phyloP scores from a whole-genome alignment of 169 alveolate species.

The Eimeria nieschulzi region DNA sequence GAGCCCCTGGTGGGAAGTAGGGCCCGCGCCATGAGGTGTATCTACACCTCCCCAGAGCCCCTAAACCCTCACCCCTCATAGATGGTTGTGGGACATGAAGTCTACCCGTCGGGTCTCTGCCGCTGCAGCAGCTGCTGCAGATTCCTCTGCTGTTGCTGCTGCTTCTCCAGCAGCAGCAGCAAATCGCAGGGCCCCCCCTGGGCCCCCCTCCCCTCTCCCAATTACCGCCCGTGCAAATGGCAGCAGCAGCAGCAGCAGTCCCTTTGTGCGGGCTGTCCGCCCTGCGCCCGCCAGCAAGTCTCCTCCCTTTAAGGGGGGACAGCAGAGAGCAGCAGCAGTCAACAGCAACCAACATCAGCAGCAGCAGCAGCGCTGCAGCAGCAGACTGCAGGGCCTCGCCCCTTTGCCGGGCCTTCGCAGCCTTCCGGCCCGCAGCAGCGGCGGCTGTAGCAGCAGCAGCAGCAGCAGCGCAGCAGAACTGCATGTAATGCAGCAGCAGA shows the following conservation, averaged over 20 bases:
- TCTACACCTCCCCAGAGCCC: background rate
- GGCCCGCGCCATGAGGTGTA: no score
- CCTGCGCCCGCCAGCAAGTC: constrained; percentile 56
- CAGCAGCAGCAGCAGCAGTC: constrained; percentile 46
- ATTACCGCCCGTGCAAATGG: background rate
- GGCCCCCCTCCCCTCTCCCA: background rate
- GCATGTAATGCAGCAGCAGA: constrained; percentile 4
- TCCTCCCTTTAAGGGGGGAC: constrained; percentile 37
- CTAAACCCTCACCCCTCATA: constrained; percentile 42
- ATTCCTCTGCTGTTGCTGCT: constrained; percentile 11
- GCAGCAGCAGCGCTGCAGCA: constrained; percentile 63
- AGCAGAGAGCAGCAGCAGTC: constrained; percentile 24
- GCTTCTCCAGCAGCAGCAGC: constrained; percentile 46
- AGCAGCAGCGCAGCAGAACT: background rate
- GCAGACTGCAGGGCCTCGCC: constrained; percentile 41
- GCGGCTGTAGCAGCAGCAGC: constrained; percentile 39
- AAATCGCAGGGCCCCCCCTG: background rate
- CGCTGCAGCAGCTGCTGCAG: constrained; percentile 56
- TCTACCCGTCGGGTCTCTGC: constrained; percentile 36
- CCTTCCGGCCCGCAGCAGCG: constrained; percentile 41
- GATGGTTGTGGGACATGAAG: constrained; percentile 50
- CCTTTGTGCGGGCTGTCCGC: background rate
- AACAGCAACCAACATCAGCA: constrained; percentile 30
- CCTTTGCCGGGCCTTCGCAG: constrained; percentile 11
- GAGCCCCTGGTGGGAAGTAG: no score